phyloP scores from a whole-genome alignment of 805 yeast species.

The Wickerhamia fluorescens region DNA sequence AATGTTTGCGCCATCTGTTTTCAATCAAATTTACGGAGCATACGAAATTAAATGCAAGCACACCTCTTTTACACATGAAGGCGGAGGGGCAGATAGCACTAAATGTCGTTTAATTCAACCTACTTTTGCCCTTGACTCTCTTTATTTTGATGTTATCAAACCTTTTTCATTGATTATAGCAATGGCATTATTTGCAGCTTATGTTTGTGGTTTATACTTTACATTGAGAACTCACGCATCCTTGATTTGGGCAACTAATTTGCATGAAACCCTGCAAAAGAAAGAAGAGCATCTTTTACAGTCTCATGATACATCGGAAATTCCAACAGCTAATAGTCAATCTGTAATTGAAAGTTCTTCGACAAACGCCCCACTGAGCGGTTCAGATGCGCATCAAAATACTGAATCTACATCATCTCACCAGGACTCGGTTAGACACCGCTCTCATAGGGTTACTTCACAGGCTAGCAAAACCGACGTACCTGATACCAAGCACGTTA shows the following conservation, averaged over 20 bases:
- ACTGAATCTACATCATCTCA: conserved; percentile 2
- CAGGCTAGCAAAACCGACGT: conserved; percentile 1
- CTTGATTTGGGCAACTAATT: conserved; percentile 74
- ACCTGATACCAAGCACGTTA: conserved; percentile 1
- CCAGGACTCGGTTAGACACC: conserved; percentile 10
- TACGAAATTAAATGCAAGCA: conserved; percentile 68
- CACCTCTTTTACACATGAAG: neutral
- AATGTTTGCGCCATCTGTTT: conserved; percentile 86
- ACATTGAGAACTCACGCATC: conserved; percentile 96
- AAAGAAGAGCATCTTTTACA: conserved; percentile 12
- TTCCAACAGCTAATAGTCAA: neutral
- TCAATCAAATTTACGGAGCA: conserved; percentile 85
- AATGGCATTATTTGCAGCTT: conserved; percentile 70
- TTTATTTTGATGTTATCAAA: conserved; percentile 61
- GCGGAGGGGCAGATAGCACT: conserved; percentile 41
- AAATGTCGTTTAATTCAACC: conserved; percentile 77
- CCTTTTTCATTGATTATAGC: conserved; percentile 85
- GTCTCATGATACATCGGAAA: conserved; percentile 9
- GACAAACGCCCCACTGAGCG: neutral
- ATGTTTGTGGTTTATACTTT: conserved; percentile 83
- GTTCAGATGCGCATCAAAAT: neutral
- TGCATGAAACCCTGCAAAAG: conserved; percentile 28
- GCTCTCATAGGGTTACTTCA: neutral
- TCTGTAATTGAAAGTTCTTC: neutral
- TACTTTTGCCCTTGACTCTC: conserved; percentile 57